These are phyloP conservation scores for Cryptococcus deneoformans DNA, from an alignment of 1,284 basidiomycete genomes.

Conservation along the genomic window DNA sequence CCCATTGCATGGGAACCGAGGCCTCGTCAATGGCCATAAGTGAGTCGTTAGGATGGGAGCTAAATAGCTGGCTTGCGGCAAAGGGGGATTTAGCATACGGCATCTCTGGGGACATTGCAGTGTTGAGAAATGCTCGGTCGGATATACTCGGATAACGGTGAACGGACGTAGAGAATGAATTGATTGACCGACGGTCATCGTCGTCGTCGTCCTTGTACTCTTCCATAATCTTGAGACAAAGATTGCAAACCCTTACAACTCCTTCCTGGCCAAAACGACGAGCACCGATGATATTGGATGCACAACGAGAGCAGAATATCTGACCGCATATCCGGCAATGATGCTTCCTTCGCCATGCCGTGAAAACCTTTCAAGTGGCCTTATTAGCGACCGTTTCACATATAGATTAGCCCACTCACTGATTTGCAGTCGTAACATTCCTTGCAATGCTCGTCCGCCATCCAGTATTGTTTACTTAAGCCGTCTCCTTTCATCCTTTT, in stretches of 20 bases:
- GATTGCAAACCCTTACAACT: slow-evolving; percentile 88
- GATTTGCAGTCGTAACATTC: slow-evolving; percentile 88
- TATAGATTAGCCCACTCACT: slow-evolving; percentile 17
- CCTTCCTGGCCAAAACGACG: slow-evolving; percentile 90
- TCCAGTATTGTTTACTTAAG: slow-evolving; percentile 75
- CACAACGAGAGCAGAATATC: slow-evolving; percentile 87
- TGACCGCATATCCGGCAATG: slow-evolving; percentile 94
- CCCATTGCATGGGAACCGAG: slow-evolving; percentile 17
- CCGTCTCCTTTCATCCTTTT: slow-evolving; percentile 74
- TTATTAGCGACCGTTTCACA: not conserved
- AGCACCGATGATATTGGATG: slow-evolving; percentile 96
- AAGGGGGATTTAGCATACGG: slow-evolving; percentile 67
- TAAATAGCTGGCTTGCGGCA: slow-evolving; percentile 79
- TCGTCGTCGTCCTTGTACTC: slow-evolving; percentile 71
- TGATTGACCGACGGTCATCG: slow-evolving; percentile 49
- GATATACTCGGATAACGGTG: slow-evolving; percentile 28
- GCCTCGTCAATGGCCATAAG: slow-evolving; percentile 45
- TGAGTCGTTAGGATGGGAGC: slow-evolving; percentile 37
- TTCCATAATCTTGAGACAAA: slow-evolving; percentile 87
- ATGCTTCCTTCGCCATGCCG: slow-evolving; percentile 88
- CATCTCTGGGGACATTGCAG: slow-evolving; percentile 42
- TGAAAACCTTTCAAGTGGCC: slow-evolving; percentile 66
- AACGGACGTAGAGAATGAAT: slow-evolving; percentile 34
- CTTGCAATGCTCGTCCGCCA: slow-evolving; percentile 94
- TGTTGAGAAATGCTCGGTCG: slow-evolving; percentile 43